Evolutionary conservation across 257 asterid genomes (phyloP).

Genomic region (Rauvolfia tetraphylla): DNA sequence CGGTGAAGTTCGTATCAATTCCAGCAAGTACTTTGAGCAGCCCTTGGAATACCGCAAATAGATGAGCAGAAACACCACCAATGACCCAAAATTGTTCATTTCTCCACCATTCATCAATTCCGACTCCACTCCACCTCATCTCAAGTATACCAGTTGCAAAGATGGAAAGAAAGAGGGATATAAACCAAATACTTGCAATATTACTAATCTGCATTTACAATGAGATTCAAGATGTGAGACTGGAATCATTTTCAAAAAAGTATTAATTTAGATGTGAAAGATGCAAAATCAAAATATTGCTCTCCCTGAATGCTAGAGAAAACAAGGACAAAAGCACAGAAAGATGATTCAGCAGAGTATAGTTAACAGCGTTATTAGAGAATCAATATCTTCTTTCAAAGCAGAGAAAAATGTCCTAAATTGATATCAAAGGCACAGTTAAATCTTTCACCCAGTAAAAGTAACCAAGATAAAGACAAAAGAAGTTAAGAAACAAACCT

Average conservation of each 20-base stretch:
- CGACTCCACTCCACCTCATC: constrained; percentile 98
- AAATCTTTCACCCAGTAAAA: neutral
- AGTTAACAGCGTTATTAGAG: neutral
- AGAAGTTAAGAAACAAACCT: constrained; percentile 40
- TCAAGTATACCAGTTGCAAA: constrained; percentile 95
- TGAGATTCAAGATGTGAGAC: neutral
- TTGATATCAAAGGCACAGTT: neutral
- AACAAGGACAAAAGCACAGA: neutral
- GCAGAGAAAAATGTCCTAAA: neutral
- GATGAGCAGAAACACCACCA: constrained; percentile 93
- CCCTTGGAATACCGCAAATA: constrained; percentile 92
- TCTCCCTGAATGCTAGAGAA: neutral
- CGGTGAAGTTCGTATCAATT: constrained; percentile 93
- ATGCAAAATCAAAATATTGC: neutral
- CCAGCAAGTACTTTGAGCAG: constrained; percentile 97
- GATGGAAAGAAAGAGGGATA: constrained; percentile 90
- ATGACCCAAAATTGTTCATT: constrained; percentile 99
- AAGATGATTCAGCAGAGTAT: neutral
- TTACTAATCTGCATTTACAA: constrained; percentile 72
- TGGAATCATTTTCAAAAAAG: neutral
- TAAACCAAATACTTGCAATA: constrained; percentile 90
- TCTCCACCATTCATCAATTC: constrained; percentile 99
- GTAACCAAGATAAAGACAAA: neutral
- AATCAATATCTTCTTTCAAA: neutral
- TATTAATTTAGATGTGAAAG: neutral